Base-by-base conservation (phyloP, 1,284 basidiomycete species). In the Quambalaria eucalypti region DNA sequence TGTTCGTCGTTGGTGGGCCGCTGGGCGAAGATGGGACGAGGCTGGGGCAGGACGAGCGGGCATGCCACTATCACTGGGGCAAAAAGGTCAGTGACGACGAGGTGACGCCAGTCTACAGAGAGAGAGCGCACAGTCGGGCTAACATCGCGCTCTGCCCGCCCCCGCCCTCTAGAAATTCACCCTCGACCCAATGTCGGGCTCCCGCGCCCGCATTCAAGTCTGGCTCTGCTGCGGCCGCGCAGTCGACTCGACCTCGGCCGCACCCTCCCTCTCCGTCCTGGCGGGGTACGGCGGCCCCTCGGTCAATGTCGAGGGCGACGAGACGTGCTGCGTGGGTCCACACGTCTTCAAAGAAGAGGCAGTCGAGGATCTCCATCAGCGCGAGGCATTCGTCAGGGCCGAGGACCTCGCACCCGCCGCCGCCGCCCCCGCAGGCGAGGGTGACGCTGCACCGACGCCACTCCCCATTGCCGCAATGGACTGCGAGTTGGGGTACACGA, bases 281-380 rank as follows among this genome's bases (percentile, higher is more conserved):
- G 49, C 54, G 6, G 9, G 21, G 0, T 36, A 19, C 28, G 54
- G 33, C 25, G 54, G 50, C 4, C 30, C 29, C 29, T 42, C 54
- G 4, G 19, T 4, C 10, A 44, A 53, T 30, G 58, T 54, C 38
- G 56, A 57, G 21, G 55, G 65, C 1, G 66, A 68, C 30, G 61
- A 62, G 36, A 60, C 66, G 28, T 71, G 68, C 50, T 62, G 64
- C 1, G 59, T 60, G 9, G 69, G 68, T 5, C 70, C 70, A 3
- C 71, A 74, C 55, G 70, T 73, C 2, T 74, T 71, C 61, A 72
- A 71, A 36, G 68, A 71, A 49, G 70, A 69, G 16, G 33, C 40
- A 1, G 56, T 53, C 1, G 52, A 59, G 28, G 61, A 61, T 12
- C 48, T 74, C 48, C 70, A 74, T 48, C 50, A 53, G 8, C 62